Conservation (phyloP, 805 yeast species). For the Teunomyces atbi region DNA sequence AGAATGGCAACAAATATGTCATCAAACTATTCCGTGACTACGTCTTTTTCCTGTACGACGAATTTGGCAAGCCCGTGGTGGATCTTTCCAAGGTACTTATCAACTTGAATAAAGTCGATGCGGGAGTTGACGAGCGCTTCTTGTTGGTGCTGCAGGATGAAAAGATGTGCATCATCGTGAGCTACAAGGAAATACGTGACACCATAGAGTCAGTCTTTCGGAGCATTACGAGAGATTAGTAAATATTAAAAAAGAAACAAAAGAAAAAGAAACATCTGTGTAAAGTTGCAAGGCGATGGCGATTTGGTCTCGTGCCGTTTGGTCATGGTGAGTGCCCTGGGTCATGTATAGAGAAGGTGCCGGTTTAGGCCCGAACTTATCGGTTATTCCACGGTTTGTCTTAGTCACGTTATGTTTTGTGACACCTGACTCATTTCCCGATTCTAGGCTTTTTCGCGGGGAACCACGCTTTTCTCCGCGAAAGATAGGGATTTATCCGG, state of each 20-base stretch:
- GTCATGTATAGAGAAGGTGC: neutral
- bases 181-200: constrained; percentile 78
- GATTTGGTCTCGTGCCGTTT: neutral
- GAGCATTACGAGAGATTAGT: constrained; percentile 28
- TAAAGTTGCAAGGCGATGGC: neutral
- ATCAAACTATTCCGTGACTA: constrained; percentile 72
- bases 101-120: constrained; percentile 85
- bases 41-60: constrained; percentile 82
- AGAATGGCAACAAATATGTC: constrained; percentile 67
- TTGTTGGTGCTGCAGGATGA: constrained; percentile 83
- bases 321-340: neutral
- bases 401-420: constrained; percentile 3
- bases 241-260: neutral
- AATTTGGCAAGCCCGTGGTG: constrained; percentile 68
- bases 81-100: constrained; percentile 81
- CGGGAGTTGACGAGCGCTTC: constrained; percentile 82
- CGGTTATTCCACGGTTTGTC: neutral
- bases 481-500: neutral
- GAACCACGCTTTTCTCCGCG: neutral
- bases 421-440: constrained; percentile 5
- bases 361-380: neutral
- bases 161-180: constrained; percentile 76
- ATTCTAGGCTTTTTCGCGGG: neutral
- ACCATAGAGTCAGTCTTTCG: constrained; percentile 69
- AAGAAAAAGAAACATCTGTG: neutral